Base-by-base conservation (phyloP, 2,329 filamentous ascomycete genomes). In the Fusarium verticillioides region DNA sequence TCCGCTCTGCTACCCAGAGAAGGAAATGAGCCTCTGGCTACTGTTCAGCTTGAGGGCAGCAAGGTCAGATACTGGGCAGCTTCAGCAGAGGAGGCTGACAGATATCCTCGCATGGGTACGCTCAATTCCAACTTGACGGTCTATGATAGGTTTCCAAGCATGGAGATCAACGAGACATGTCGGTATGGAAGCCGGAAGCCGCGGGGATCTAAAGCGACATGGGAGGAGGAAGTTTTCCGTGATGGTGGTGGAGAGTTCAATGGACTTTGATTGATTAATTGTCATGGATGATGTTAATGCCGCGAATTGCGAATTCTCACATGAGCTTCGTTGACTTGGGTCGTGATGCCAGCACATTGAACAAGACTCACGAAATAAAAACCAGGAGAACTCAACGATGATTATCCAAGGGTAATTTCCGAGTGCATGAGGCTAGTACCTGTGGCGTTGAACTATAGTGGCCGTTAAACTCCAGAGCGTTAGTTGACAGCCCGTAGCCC, bases 161-260 rank as follows among this genome's bases (percentile, higher is more conserved):
- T 68, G 54, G 30, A 42, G 4, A 4, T 34, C 8, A 12, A 37
- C 0, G 26, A 36, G 9, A 28, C 26, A 0, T 68, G 65, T 7
- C 28, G 4, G 1, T 60, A 43, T 7, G 19, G 23, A 19, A 12
- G 18, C 4, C 40, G 19, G 13, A 57, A 23, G 1, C n/a, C n/a
- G 12, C 30, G 23, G 1, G 39, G 23, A 18, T 15, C 30, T 6
- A n/a, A 56, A 19, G 32, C 32, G 4, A 53, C 36, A 2, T 68
- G 56, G 63, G 60, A 59, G n/a, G 65, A 68, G 18, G 65, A 68
- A 3, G 10, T 62, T 1, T 60, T 68, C 7, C 42, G 65, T 8
- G 65, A 68, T 4, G 23, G 46, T 5, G 36, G 26, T 15, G 63
- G 50, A 4, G 19, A 6, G 10, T 37, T 66, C 9, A 32, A 28